A percentile compares a stretch with the other conserved stretches of the same genome.
Evolutionary conservation across 148 eudicot genomes (phyloP).

Genomic region (Pouteria glomerata): DNA sequence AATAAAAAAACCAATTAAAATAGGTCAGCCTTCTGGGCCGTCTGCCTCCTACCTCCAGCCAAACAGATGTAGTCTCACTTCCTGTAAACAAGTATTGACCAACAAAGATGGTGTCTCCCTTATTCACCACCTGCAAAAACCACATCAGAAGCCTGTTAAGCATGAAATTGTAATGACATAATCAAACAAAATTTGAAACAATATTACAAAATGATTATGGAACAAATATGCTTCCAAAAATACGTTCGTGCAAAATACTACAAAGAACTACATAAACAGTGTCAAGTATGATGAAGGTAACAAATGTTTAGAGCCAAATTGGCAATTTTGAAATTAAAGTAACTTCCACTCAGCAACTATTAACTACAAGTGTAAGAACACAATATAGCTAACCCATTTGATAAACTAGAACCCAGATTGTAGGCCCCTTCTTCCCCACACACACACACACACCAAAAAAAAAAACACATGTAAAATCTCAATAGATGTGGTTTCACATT

Average conservation of each 20-base stretch:
- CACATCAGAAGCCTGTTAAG: slow-evolving; percentile 19
- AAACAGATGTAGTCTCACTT: slow-evolving; percentile 93
- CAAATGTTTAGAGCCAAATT: background rate
- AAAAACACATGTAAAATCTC: background rate
- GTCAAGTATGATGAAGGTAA: background rate
- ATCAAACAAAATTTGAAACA: background rate
- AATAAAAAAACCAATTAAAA: background rate
- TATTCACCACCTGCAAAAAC: slow-evolving; percentile 65
- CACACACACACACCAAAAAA: no score
- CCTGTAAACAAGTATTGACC: slow-evolving; percentile 93
- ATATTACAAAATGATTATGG: background rate
- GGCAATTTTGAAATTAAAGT: background rate
- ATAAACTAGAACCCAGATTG: background rate
- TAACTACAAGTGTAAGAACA: background rate
- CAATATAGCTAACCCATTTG: no score
- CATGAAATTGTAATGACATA: background rate
- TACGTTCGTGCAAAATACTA: no score
- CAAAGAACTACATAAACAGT: background rate
- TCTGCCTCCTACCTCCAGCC: slow-evolving; percentile 77
- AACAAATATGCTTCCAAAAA: background rate
- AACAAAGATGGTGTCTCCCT: slow-evolving; percentile 85
- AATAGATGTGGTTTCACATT: no score
- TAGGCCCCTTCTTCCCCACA: background rate
- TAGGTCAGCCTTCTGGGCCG: background rate
- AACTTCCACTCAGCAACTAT: background rate